Evolutionary conservation across 2,329 filamentous ascomycete species (phyloP), one percentile per base, ranked within the genome.

Genomic region (Aspergillus sp.): DNA sequence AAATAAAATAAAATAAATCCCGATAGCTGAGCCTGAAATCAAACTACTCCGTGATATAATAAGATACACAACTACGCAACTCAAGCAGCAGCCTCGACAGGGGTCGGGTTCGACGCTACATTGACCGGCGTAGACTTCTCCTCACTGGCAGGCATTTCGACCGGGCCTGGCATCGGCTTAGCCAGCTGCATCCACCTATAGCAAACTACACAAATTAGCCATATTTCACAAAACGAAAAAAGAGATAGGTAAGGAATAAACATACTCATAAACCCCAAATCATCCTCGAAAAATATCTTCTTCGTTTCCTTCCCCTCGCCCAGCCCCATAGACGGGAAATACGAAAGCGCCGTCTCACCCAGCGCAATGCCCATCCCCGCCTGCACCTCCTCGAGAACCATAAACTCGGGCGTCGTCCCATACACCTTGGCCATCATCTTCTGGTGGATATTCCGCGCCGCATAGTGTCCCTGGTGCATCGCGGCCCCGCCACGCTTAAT

Each of bases 401-500:
- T 70, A 57, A 82, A 83, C 26, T 75, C 71, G 3, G 84, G 80
- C 48, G 71, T 70, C 38, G 72, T 69, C 38, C 69, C 66, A 17
- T 65, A 70, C 22, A 74, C 70, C 51, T 78, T 70, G 53, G 76
- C 67, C 44, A 84, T 70, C 68, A 89, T 85, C 22, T 80, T 75
- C 73, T 88, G 83, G 74, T 89, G 83, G 53, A 89, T 82, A 68
- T 93, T 93, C 53, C 81, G 74, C 6, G 85, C 89, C 3, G 83
- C 83, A 59, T 82, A 80, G 66, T 86, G 83, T 38, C 89, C 90
- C 79, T 87, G 86, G 67, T 89, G 84, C 82, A 93, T 90, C 34
- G 90, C 90, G 15, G 80, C 84, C 22, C 90, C 89, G 65, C 87
- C 90, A 44, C 90, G 87, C 78, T 91, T 93, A 76, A 93, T 91